Evolutionary conservation across 192 early-diverging fungal genomes (phyloP).

Genomic region (Entomortierella lignicola): DNA sequence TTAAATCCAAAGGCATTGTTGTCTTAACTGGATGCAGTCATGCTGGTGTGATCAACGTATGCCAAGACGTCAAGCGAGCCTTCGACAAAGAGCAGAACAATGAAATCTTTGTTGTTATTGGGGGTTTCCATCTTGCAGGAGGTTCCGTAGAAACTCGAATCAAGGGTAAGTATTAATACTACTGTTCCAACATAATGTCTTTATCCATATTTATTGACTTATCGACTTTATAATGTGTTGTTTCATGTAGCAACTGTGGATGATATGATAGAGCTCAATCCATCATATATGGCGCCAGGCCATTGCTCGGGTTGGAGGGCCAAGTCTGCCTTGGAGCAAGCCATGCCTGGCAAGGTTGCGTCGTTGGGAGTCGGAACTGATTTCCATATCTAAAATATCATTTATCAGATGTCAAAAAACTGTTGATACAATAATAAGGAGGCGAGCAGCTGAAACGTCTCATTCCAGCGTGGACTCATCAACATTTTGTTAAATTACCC

Average conservation of each 20-base stretch:
- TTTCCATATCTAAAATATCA: slow-evolving; percentile 39
- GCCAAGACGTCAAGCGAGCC: slow-evolving; percentile 31
- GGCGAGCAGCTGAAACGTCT: too few species aligned
- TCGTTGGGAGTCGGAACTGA: slow-evolving; percentile 43
- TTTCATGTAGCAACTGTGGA: slow-evolving; percentile 27
- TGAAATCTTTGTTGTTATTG: slow-evolving; percentile 39
- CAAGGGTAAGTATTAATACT: slow-evolving; percentile 12
- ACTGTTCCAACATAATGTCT: too few species aligned
- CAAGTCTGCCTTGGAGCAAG: slow-evolving; percentile 44
- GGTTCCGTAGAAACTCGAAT: slow-evolving; percentile 34
- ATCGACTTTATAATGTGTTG: not conserved
- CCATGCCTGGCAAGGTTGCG: slow-evolving; percentile 32
- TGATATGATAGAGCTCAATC: slow-evolving; percentile 32
- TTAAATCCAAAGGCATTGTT: slow-evolving; percentile 40
- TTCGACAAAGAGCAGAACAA: slow-evolving; percentile 11
- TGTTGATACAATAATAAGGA: too few species aligned
- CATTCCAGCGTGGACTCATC: too few species aligned
- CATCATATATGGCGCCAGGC: slow-evolving; percentile 45
- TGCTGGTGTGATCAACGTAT: slow-evolving; percentile 51
- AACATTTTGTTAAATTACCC: too few species aligned
- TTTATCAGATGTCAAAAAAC: too few species aligned
- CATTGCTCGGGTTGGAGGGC: slow-evolving; percentile 56
- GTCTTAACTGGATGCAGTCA: slow-evolving; percentile 52
- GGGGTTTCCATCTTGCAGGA: slow-evolving; percentile 55
- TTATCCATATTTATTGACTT: not conserved